Percentiles rank a stretch among this genome's conserved stretches.
These are phyloP conservation scores for Boletus sp. DNA, from an alignment of 768 basidiomycete species.

Conservation along the genomic window DNA sequence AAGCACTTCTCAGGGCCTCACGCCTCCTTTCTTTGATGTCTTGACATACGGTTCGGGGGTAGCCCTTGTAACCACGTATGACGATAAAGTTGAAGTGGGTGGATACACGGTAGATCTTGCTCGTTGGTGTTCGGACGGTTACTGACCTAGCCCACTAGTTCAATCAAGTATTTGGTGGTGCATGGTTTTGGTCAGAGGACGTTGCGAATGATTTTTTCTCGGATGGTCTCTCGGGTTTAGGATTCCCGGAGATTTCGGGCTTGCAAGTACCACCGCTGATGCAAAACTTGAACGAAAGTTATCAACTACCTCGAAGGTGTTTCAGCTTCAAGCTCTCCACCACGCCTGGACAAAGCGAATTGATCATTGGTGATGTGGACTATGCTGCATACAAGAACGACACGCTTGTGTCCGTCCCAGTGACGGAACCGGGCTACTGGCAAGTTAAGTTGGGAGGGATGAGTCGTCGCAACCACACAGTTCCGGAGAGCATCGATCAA, in stretches of 20 bases:
- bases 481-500: neutral
- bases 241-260: constrained; percentile 36
- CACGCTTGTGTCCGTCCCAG: constrained; percentile 34
- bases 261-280: constrained; percentile 35
- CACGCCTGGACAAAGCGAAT: constrained; percentile 10
- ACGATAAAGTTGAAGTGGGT: constrained; percentile 36
- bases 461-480: neutral
- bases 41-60: constrained; percentile 41
- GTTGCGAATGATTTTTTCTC: neutral
- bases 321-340: constrained; percentile 48
- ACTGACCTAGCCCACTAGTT: constrained; percentile 20
- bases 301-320: constrained; percentile 13
- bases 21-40: constrained; percentile 13
- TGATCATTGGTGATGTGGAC: constrained; percentile 34
- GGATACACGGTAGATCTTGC: constrained; percentile 27
- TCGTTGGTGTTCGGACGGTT: neutral
- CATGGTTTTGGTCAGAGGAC: neutral
- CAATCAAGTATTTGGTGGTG: constrained; percentile 30
- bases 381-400: constrained; percentile 47
- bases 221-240: constrained; percentile 42
- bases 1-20: constrained; percentile 19
- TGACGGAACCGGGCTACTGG: constrained; percentile 34
- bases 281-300: constrained; percentile 38
- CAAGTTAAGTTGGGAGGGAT: constrained; percentile 30
- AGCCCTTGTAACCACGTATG: constrained; percentile 29